These are phyloP conservation scores for Solanum hybrid DNA, from an alignment of 305 asterid species.

Conservation along the genomic window DNA sequence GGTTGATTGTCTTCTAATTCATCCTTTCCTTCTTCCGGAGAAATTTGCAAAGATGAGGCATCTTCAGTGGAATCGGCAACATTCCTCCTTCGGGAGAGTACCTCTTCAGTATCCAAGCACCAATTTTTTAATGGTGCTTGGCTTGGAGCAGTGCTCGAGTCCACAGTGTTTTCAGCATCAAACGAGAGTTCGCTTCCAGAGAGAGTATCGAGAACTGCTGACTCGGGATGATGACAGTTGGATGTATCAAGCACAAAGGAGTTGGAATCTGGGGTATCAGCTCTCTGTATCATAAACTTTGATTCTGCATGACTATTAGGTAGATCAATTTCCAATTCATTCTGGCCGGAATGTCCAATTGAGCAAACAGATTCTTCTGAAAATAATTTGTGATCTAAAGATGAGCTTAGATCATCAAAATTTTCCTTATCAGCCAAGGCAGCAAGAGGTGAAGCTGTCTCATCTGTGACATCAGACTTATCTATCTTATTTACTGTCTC, in stretches of 20 bases:
- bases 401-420: constrained; percentile 15
- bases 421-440: constrained; percentile 15
- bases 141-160: constrained; percentile 11
- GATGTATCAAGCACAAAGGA: constrained; percentile 11
- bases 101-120: constrained; percentile 27
- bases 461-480: constrained; percentile 15
- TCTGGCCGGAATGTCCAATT: constrained; percentile 21
- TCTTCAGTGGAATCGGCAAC: constrained; percentile 10
- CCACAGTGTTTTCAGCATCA: constrained; percentile 19
- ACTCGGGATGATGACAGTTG: constrained; percentile 17
- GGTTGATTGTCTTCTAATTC: constrained; percentile 1
- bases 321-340: constrained; percentile 22
- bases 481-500: constrained; percentile 15
- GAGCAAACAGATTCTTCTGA: constrained; percentile 22
- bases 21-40: constrained; percentile 5
- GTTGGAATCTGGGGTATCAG: constrained; percentile 17
- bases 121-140: constrained; percentile 21
- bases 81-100: constrained; percentile 15
- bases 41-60: constrained; percentile 10
- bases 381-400: constrained; percentile 17
- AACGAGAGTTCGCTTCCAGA: constrained; percentile 15
- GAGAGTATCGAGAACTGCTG: constrained; percentile 22
- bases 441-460: constrained; percentile 16
- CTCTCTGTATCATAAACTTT: constrained; percentile 8
- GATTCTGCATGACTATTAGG: constrained; percentile 12